Evolutionary conservation across 208 protist genomes (phyloP).

Genomic region (Trypanosoma vivax): DNA sequence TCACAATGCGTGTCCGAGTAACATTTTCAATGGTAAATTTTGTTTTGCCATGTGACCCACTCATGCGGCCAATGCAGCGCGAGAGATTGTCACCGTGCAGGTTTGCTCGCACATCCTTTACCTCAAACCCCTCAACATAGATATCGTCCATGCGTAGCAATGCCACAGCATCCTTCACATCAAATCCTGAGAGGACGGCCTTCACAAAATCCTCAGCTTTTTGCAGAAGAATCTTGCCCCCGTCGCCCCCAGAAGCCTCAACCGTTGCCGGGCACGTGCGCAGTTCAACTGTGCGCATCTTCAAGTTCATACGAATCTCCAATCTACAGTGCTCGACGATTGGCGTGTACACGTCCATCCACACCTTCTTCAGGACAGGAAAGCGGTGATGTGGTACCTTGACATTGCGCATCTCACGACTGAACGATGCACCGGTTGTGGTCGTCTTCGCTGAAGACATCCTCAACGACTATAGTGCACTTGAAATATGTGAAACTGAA

Average conservation of each 20-base stretch:
- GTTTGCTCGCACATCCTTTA: slow-evolving; percentile 95
- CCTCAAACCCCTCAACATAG: slow-evolving; percentile 99
- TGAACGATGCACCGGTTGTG: slow-evolving; percentile 24
- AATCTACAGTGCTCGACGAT: slow-evolving; percentile 98
- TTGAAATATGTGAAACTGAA: no score
- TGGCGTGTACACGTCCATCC: slow-evolving; percentile 98
- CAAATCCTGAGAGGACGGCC: slow-evolving; percentile 96
- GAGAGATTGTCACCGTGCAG: slow-evolving; percentile 90
- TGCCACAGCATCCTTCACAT: slow-evolving; percentile 97
- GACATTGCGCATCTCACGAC: slow-evolving; percentile 69
- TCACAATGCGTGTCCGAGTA: slow-evolving; percentile 98
- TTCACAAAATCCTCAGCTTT: slow-evolving; percentile 98
- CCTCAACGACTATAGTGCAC: no score
- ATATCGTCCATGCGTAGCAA: slow-evolving; percentile 99
- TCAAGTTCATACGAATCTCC: slow-evolving; percentile 98
- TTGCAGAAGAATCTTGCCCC: slow-evolving; percentile 86
- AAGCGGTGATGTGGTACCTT: slow-evolving; percentile 96
- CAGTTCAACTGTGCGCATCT: slow-evolving; percentile 93
- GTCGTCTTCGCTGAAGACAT: no score
- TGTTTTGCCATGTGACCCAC: slow-evolving; percentile 98
- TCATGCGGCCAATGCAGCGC: slow-evolving; percentile 99
- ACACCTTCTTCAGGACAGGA: slow-evolving; percentile 96
- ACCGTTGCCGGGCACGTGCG: slow-evolving; percentile 79
- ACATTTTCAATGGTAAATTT: slow-evolving; percentile 99
- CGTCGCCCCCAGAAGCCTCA: slow-evolving; percentile 38